Evolutionary conservation across 169 alveolate species (phyloP), one percentile per base, ranked within the genome.

Genomic region (Cryptosporidium ubiquitum): DNA sequence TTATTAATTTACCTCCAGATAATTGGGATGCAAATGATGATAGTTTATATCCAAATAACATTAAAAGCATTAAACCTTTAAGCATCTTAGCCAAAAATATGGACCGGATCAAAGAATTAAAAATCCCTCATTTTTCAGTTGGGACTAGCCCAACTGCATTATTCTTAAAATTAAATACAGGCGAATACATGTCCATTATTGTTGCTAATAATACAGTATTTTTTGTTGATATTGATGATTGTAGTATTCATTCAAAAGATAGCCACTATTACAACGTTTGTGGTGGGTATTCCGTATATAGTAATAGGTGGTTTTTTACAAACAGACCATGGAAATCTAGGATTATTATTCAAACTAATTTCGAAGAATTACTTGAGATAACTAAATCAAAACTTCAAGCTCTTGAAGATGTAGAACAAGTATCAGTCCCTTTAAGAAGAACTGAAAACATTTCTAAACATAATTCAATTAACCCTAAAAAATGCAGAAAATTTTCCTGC

Each of bases 1-100:
- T 26, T 23, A 58, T 73, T 6, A 70, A 47, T 10, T 18, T 70
- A 12, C 85, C 85, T 16, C 85, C 85, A 4, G 70, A 33, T 35
- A 57, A 37, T 55, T 73, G 85, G 85, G 85, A 73, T 73, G 69
- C 85, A 29, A 73, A 73, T n/a, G 39, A 23, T n/a, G 85, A 73
- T 20, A 73, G 85, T 35, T 9, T 73, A 12, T 73, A 73, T 40
- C 85, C 85, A 55, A 73, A 42, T 33, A 73, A 73, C 26, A 73
- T 73, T 29, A 73, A 58, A 57, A 35, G 70, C 18, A 73, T 73
- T 51, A 73, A 26, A 9, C 70, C 69, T 18, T 10, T 73, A 37
- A 55, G 85, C 29, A 73, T 55, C 5, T 51, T 73, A 39, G 0
- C 39, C 18, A 73, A 73, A 57, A 73, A 37, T 51, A 58, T 26